These are phyloP conservation scores for Epichloe typhina DNA, from an alignment of 2,329 filamentous ascomycete species.

Conservation along the genomic window DNA sequence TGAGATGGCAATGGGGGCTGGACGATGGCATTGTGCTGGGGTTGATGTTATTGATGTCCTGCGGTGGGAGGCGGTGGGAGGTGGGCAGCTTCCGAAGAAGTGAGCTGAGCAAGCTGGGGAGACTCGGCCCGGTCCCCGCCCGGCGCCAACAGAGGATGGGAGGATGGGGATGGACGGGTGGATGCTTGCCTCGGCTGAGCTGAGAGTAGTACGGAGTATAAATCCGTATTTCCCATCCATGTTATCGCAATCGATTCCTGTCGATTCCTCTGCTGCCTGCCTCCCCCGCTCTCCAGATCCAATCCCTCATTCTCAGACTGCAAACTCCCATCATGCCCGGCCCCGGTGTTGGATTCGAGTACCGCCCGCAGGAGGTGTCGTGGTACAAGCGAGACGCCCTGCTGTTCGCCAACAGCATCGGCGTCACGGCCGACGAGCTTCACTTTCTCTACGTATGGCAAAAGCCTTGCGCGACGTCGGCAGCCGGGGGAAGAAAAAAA, in stretches of 20 bases:
- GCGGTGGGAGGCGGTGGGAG: background rate
- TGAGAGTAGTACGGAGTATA: too few relatives aligned
- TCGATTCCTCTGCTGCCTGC: too few relatives aligned
- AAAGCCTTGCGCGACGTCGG: background rate
- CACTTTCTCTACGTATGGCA: conserved; percentile 71
- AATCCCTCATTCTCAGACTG: background rate
- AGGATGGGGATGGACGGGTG: too few relatives aligned
- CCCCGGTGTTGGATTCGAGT: conserved; percentile 63
- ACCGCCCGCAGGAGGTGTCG: conserved; percentile 58
- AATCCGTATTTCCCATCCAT: too few relatives aligned
- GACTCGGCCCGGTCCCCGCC: too few relatives aligned
- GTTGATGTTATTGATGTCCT: background rate
- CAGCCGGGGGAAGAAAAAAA: accelerated
- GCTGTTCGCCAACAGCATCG: conserved; percentile 84
- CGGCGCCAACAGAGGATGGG: too few relatives aligned
- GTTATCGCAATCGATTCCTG: too few relatives aligned
- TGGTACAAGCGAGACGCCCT: conserved; percentile 84
- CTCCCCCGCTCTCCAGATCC: background rate
- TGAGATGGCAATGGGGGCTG: conserved; percentile 14
- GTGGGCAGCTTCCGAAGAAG: too few relatives aligned
- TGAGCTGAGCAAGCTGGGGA: too few relatives aligned
- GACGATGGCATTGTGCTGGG: conserved; percentile 1
- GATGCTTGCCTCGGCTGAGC: background rate
- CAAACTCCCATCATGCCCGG: conserved; percentile 21
- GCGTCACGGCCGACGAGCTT: conserved; percentile 71